Conservation (phyloP, 2,329 filamentous ascomycete species). For the Calycina herbarum region DNA sequence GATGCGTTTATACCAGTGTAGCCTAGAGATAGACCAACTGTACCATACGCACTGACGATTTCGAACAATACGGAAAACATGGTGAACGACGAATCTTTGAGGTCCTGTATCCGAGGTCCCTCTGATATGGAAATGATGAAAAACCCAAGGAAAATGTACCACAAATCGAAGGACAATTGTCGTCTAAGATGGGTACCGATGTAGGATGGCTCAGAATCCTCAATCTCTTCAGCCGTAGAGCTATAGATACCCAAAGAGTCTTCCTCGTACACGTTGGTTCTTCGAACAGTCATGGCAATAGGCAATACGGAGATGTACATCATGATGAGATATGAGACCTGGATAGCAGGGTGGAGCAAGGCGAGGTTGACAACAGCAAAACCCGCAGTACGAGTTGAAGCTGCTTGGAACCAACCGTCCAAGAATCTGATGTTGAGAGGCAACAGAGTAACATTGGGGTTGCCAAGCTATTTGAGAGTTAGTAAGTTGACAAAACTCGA, state of each 20-base stretch:
- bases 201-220: constrained; percentile 69
- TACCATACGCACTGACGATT: constrained; percentile 88
- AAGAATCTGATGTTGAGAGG: constrained; percentile 75
- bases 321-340: constrained; percentile 95
- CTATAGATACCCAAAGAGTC: constrained; percentile 75
- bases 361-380: constrained; percentile 80
- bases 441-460: constrained; percentile 64
- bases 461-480: constrained; percentile 59
- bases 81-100: constrained; percentile 57
- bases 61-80: constrained; percentile 78
- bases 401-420: constrained; percentile 87
- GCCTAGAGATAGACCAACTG: constrained; percentile 86
- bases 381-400: constrained; percentile 85
- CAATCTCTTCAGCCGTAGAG: constrained; percentile 47
- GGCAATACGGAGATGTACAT: constrained; percentile 99
- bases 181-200: constrained; percentile 88
- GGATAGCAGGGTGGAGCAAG: constrained; percentile 81
- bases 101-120: constrained; percentile 64
- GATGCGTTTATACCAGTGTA: constrained; percentile 75
- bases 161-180: constrained; percentile 94
- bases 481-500: constrained; percentile 15
- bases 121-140: constrained; percentile 93
- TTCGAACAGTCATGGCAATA: constrained; percentile 90
- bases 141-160: constrained; percentile 92
- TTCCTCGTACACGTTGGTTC: constrained; percentile 96